Conservation (phyloP, 2,329 filamentous ascomycete species). For the Xenoacremonium recifei region DNA sequence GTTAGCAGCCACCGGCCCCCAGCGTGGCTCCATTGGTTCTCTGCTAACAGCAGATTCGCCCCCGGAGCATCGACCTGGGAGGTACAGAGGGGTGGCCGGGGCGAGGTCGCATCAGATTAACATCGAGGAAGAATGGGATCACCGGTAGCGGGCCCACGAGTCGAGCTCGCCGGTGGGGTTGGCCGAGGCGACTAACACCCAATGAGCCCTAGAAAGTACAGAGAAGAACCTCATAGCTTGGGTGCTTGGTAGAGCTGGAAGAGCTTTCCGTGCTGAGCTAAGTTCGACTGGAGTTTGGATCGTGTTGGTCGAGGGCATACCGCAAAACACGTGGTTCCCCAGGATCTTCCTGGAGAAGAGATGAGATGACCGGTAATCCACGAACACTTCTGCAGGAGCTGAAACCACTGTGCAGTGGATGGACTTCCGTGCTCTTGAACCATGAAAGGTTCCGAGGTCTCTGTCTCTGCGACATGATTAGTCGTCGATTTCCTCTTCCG, state of each 20-base stretch:
- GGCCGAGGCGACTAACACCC: not conserved
- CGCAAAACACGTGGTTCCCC: not conserved
- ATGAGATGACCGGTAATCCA: too few relatives aligned
- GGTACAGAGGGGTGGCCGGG: slow-evolving; percentile 6
- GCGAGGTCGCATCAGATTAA: slow-evolving; percentile 6
- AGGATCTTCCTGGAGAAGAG: not conserved
- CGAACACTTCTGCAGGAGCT: too few relatives aligned
- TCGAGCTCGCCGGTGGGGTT: slow-evolving; percentile 3
- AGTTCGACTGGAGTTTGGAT: too few relatives aligned
- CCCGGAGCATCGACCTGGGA: slow-evolving; percentile 1
- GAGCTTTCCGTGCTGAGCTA: too few relatives aligned
- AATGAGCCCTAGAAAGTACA: too few relatives aligned
- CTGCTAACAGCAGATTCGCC: slow-evolving; percentile 3
- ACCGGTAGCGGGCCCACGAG: slow-evolving; percentile 8
- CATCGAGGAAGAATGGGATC: slow-evolving; percentile 13
- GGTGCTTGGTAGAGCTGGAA: too few relatives aligned
- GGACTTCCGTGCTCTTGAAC: too few relatives aligned
- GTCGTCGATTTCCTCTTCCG: not conserved
- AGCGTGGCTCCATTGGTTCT: slow-evolving; percentile 7
- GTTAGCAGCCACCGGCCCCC: slow-evolving; percentile 3
- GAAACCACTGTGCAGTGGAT: too few relatives aligned
- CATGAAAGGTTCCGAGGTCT: too few relatives aligned
- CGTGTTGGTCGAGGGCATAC: too few relatives aligned
- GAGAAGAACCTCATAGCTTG: too few relatives aligned
- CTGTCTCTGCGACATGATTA: not conserved